These are phyloP conservation scores for Fragaria nilgerrensis DNA, from an alignment of 306 rosid species.

Conservation along the genomic window DNA sequence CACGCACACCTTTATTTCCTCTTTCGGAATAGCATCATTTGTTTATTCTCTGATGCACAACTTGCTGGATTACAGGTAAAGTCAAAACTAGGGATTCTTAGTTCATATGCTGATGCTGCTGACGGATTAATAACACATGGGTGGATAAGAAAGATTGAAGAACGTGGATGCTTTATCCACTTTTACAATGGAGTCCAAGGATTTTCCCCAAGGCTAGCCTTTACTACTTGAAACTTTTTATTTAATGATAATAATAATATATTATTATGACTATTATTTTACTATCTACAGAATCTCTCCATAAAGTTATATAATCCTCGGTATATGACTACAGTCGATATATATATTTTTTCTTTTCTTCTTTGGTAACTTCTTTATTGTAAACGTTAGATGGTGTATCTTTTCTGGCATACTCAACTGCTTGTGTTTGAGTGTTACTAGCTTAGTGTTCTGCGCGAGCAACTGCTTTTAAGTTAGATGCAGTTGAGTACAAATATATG, in stretches of 20 bases:
- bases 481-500: not conserved
- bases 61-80: slow-evolving; percentile 59
- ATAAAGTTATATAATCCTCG: not conserved
- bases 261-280: no score
- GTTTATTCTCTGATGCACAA: slow-evolving; percentile 26
- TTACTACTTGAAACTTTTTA: slow-evolving; percentile 4
- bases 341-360: not conserved
- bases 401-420: not conserved
- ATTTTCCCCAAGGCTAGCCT: slow-evolving; percentile 75
- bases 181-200: slow-evolving; percentile 97
- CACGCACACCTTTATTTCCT: not conserved
- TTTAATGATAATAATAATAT: not conserved
- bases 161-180: slow-evolving; percentile 83
- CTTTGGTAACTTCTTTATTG: not conserved
- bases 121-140: slow-evolving; percentile 91
- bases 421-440: not conserved
- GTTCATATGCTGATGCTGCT: slow-evolving; percentile 74
- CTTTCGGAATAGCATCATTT: not conserved
- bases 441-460: not conserved
- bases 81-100: slow-evolving; percentile 72
- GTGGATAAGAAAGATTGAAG: slow-evolving; percentile 92
- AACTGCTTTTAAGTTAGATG: not conserved
- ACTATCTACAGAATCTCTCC: not conserved
- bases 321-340: not conserved
- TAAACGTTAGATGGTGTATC: not conserved